Evolutionary conservation across 108 stramenopile genomes (phyloP).

Genomic region (Discostella stelligeroides): DNA sequence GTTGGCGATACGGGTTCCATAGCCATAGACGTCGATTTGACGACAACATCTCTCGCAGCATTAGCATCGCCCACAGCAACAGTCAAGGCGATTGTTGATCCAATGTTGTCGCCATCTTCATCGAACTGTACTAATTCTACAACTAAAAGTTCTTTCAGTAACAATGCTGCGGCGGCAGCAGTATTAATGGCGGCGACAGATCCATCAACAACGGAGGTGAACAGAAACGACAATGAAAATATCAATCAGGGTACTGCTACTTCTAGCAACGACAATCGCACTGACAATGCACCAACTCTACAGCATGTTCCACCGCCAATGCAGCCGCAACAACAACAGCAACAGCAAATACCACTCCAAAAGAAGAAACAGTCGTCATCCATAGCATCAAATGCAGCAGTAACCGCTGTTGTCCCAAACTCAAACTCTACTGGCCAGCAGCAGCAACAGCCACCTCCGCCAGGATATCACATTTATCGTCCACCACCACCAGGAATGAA

Average conservation of each 20-base stretch:
- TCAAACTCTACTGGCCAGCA: neutral
- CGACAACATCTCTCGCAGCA: no score
- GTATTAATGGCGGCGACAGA: neutral
- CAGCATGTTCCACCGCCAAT: neutral
- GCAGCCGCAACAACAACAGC: conserved; percentile 1
- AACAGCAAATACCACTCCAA: neutral
- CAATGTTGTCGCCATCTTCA: no score
- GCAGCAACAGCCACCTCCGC: neutral
- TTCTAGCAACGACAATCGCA: neutral
- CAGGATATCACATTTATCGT: no score
- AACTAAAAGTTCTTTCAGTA: neutral
- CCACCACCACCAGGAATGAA: no score
- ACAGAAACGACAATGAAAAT: neutral
- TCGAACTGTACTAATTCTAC: no score
- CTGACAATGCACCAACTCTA: neutral
- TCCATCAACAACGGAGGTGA: neutral
- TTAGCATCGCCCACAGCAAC: no score
- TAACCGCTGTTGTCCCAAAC: neutral
- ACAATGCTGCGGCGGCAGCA: neutral
- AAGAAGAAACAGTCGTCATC: neutral
- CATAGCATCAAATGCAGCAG: neutral
- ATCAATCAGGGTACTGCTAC: neutral
- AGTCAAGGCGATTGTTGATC: no score
- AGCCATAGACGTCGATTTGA: no score
- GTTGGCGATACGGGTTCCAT: no score